Evolutionary conservation across 495 filamentous ascomycete species (phyloP).

Genomic region (Melanomma pulvis-pyrius): DNA sequence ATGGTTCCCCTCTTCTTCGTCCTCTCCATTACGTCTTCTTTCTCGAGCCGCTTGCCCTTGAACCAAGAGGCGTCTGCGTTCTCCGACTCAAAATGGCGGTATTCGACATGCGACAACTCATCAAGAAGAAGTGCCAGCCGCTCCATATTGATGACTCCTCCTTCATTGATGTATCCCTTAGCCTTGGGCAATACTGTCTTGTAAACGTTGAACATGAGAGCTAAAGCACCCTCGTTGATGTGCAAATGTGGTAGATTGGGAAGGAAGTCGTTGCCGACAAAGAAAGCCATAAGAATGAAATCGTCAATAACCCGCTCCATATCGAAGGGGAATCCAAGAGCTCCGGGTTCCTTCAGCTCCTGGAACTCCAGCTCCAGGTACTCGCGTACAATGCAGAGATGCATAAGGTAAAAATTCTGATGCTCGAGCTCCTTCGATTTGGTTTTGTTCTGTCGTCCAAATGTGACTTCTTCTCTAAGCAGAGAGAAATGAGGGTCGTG

Average conservation of each 20-base stretch:
- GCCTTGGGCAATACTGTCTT: slow-evolving; percentile 84
- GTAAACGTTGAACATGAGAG: slow-evolving; percentile 97
- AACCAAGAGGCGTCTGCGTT: slow-evolving; percentile 89
- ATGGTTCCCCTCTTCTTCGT: slow-evolving; percentile 63
- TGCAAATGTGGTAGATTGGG: slow-evolving; percentile 95
- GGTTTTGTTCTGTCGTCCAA: slow-evolving; percentile 79
- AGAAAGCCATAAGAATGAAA: slow-evolving; percentile 99
- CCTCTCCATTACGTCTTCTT: slow-evolving; percentile 64
- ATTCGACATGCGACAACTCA: slow-evolving; percentile 81
- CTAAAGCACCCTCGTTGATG: slow-evolving; percentile 96
- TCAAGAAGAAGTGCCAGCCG: slow-evolving; percentile 78
- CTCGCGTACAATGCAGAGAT: slow-evolving; percentile 95
- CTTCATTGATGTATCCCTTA: slow-evolving; percentile 95
- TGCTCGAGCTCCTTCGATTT: slow-evolving; percentile 97
- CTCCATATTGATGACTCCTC: slow-evolving; percentile 83
- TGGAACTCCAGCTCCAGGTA: slow-evolving; percentile 97
- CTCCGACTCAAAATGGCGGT: slow-evolving; percentile 88
- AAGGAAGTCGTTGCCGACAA: slow-evolving; percentile 98
- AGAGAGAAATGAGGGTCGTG: slow-evolving; percentile 99
- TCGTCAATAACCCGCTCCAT: slow-evolving; percentile 98
- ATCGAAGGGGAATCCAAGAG: slow-evolving; percentile 78
- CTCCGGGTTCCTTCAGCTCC: slow-evolving; percentile 77
- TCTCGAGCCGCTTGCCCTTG: slow-evolving; percentile 73
- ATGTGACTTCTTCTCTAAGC: slow-evolving; percentile 95
- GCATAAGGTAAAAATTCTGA: slow-evolving; percentile 98